Percentiles rank a stretch among this genome's conserved stretches.
Evolutionary conservation across 306 rosid species (phyloP).

Genomic region (Argentina anserina): DNA sequence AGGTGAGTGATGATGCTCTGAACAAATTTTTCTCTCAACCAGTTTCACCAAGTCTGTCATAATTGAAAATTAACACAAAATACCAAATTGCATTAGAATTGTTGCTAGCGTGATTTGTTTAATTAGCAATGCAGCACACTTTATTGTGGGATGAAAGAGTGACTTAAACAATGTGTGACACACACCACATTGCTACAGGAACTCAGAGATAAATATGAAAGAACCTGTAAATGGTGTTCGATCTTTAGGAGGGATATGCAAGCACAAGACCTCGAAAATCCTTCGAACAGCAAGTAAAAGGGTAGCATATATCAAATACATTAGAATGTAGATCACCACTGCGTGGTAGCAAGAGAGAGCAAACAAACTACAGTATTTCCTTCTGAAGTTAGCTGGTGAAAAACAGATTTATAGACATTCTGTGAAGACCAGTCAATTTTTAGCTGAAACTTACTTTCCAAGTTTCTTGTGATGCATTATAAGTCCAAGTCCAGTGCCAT

Average conservation of each 20-base stretch:
- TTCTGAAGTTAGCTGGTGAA: too few relatives aligned
- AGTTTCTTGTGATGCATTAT: conserved; percentile 55
- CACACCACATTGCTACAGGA: background rate
- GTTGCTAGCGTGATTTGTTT: background rate
- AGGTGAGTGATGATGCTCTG: conserved; percentile 50
- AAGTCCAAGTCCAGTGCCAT: conserved; percentile 84
- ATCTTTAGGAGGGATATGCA: conserved; percentile 78
- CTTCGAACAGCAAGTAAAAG: conserved; percentile 38
- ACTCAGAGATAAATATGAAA: conserved; percentile 1
- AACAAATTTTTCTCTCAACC: conserved; percentile 52
- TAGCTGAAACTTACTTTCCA: conserved; percentile 51
- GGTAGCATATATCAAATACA: too few relatives aligned
- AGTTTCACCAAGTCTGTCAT: conserved; percentile 63
- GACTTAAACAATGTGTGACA: too few relatives aligned
- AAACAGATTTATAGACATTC: background rate
- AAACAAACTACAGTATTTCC: too few relatives aligned
- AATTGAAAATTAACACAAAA: background rate
- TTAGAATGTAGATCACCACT: too few relatives aligned
- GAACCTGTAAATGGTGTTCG: conserved; percentile 70
- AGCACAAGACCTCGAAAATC: conserved; percentile 77
- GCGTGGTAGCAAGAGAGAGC: too few relatives aligned
- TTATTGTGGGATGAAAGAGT: too few relatives aligned
- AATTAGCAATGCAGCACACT: too few relatives aligned
- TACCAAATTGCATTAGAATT: conserved; percentile 5
- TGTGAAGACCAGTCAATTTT: background rate